These are phyloP conservation scores for Hibiscus syriacus DNA, from an alignment of 345 rosid species.

Conservation along the genomic window DNA sequence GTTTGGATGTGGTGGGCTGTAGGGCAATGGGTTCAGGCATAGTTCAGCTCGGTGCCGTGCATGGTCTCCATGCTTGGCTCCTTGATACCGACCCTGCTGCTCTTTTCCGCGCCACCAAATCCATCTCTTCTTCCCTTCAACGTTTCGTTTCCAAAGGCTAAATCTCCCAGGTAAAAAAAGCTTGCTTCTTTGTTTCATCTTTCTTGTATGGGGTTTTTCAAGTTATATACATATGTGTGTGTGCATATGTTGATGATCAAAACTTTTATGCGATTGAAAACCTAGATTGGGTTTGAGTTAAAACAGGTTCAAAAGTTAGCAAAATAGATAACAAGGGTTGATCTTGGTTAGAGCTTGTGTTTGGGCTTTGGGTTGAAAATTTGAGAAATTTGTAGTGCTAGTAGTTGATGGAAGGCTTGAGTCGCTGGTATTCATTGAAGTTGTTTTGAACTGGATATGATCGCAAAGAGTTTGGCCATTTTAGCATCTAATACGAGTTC, in stretches of 20 bases:
- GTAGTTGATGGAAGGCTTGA: not conserved
- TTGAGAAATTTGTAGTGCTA: not conserved
- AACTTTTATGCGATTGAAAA: not conserved
- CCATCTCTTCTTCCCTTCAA: not conserved
- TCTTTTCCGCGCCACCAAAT: conserved; percentile 46
- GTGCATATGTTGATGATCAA: not conserved
- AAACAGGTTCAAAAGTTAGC: not conserved
- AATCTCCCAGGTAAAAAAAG: no score
- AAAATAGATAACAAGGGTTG: not conserved
- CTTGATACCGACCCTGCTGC: conserved; percentile 59
- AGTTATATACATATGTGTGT: no score
- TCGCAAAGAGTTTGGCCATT: conserved; percentile 54
- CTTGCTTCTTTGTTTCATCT: not conserved
- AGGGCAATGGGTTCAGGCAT: conserved; percentile 99
- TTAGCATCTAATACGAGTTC: conserved; percentile 93
- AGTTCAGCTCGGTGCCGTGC: conserved; percentile 71
- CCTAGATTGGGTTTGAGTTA: not conserved
- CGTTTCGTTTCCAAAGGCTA: no score
- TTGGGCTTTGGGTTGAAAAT: not conserved
- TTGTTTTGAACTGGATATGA: conserved; percentile 58
- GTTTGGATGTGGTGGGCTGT: conserved; percentile 64
- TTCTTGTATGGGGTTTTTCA: not conserved
- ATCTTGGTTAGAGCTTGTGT: not conserved
- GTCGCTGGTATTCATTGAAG: no score
- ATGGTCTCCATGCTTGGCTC: conserved; percentile 58